Base-by-base conservation (phyloP, 139 green algal genomes). In the Edaphochlamys debaryana region DNA sequence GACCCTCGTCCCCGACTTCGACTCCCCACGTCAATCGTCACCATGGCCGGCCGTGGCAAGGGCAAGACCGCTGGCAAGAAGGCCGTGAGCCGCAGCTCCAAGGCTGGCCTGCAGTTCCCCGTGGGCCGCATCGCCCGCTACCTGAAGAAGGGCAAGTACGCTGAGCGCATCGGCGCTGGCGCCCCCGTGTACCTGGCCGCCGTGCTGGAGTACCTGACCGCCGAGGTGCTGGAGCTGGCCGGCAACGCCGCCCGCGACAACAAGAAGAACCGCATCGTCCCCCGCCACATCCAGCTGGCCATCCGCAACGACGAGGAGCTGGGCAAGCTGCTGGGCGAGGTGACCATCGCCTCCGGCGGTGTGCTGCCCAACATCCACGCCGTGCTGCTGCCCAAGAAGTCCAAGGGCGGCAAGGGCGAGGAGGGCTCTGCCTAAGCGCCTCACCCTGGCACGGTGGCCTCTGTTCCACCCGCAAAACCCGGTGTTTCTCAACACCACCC, bases 151-250 rank as follows among this genome's bases (percentile, higher is more conserved):
- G 91, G 90, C 82, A 85, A 90, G 72, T 94, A 93, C 70, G 88
- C 90, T 3, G 78, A 89, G 68, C 87, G 93, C 69, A 67, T 93
- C 30, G 91, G 90, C 48, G 90, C 85, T 79, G 92, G 89, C 82
- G 92, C 93, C 7, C 92, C 92, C 41, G 91, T 95, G 45, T 93
- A 93, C 89, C 80, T 94, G 36, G 90, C 90, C 36, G 92, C 92
- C 34, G 90, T 95, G 36, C 84, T 95, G 75, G 93, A 96, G 83
- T 98, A 97, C 89, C 91, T 98, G n/a, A 98, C 92, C 63, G 94
- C 95, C 69, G 96, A 99, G 92, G 97, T 99, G 82, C 93, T 99
- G 84, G 97, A 99, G 94, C 88, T 99, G 85, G 97, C 97, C 23
- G 97, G 97, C 40, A 99, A 99, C 87, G 97, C 97, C 54, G 91